Evolutionary conservation across 2,329 filamentous ascomycete genomes (phyloP).

Genomic region (Fusarium beomiforme): DNA sequence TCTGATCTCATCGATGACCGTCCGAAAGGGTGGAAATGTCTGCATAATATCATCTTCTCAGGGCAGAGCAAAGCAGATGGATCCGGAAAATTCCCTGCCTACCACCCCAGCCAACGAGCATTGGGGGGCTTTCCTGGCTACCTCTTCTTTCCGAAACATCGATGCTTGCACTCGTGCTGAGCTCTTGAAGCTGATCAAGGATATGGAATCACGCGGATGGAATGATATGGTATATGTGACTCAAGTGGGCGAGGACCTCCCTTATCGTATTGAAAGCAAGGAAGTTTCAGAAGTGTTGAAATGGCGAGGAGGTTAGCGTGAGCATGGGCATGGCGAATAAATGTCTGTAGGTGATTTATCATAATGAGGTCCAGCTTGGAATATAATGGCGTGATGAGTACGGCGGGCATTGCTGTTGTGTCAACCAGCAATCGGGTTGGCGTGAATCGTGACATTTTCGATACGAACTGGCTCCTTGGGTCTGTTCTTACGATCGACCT

Average conservation of each 20-base stretch:
- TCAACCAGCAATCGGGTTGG: constrained; percentile 78
- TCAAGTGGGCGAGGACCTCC: constrained; percentile 14
- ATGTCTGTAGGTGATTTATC: background rate
- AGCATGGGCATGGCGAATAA: background rate
- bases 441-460: constrained; percentile 77
- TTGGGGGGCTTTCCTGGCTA: background rate
- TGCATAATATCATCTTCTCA: constrained; percentile 12
- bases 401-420: background rate
- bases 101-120: constrained; percentile 13
- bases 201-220: constrained; percentile 34
- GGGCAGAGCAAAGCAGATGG: background rate
- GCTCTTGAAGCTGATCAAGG: constrained; percentile 21
- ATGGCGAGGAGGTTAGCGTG: background rate
- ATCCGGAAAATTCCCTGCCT: background rate
- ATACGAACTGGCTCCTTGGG: constrained; percentile 75
- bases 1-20: background rate
- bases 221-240: constrained; percentile 43
- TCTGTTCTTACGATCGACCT: constrained; percentile 81
- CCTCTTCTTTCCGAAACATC: background rate
- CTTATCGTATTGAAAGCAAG: constrained; percentile 11
- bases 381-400: background rate
- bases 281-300: background rate
- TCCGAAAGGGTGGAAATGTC: constrained; percentile 20
- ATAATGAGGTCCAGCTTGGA: too few species aligned
- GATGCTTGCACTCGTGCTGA: constrained; percentile 21